These are phyloP conservation scores for Hypholoma fasciculare DNA, from an alignment of 768 basidiomycete genomes.

Conservation along the genomic window DNA sequence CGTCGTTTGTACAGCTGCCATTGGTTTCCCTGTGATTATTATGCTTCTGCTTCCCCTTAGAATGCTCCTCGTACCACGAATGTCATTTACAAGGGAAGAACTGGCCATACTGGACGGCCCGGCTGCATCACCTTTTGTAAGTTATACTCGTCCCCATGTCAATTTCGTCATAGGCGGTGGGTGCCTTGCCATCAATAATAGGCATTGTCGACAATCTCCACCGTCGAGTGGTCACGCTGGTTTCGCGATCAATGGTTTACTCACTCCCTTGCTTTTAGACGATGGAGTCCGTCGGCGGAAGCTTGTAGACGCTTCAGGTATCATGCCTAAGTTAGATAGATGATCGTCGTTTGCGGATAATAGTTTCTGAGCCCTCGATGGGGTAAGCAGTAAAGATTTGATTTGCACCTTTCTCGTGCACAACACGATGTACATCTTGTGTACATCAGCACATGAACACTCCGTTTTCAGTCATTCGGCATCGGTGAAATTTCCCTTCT, in stretches of 20 bases:
- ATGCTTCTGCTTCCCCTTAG: constrained; percentile 80
- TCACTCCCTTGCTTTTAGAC: constrained; percentile 9
- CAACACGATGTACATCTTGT: too few relatives aligned
- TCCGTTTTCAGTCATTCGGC: neutral
- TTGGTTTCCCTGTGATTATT: constrained; percentile 90
- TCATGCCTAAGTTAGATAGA: neutral
- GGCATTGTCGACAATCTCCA: neutral
- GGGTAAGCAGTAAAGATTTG: neutral
- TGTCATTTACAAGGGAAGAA: constrained; percentile 79
- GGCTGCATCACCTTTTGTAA: constrained; percentile 83
- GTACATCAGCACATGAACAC: too few relatives aligned
- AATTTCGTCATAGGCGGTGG: constrained; percentile 28
- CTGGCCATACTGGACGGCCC: constrained; percentile 86
- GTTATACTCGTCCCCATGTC: constrained; percentile 38
- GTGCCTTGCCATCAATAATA: too few relatives aligned
- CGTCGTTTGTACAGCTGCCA: constrained; percentile 57
- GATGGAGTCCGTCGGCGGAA: constrained; percentile 21
- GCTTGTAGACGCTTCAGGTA: neutral
- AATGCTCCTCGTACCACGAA: constrained; percentile 64
- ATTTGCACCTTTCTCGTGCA: too few relatives aligned
- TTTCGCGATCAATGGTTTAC: neutral
- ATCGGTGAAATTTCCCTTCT: neutral
- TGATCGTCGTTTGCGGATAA: neutral
- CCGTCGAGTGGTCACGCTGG: neutral
- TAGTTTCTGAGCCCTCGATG: neutral